These are phyloP conservation scores for Babjeviella inositovora DNA, from an alignment of 805 yeast genomes.

Conservation along the genomic window DNA sequence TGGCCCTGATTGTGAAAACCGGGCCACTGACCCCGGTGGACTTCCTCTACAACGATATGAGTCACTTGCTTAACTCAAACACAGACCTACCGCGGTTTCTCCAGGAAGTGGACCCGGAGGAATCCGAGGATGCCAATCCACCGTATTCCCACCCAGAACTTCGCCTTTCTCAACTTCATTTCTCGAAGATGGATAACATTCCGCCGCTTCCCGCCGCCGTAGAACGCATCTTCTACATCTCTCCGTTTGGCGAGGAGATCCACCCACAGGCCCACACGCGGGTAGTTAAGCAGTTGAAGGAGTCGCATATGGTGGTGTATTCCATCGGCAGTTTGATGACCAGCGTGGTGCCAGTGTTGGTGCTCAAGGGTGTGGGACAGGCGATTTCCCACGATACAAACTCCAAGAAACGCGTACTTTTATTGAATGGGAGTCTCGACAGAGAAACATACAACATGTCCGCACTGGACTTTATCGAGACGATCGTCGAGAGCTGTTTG, in stretches of 20 bases:
- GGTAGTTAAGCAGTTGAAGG: constrained; percentile 31
- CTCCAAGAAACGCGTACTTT: constrained; percentile 31
- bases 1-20: too few relatives aligned
- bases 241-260: constrained; percentile 79
- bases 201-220: constrained; percentile 74
- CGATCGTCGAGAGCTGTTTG: constrained; percentile 42
- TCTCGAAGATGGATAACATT: constrained; percentile 37
- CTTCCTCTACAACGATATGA: too few relatives aligned
- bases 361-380: constrained; percentile 57
- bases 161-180: constrained; percentile 57
- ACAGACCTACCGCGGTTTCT: constrained; percentile 1
- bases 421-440: constrained; percentile 63
- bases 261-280: constrained; percentile 57
- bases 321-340: constrained; percentile 88
- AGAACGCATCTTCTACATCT: constrained; percentile 58
- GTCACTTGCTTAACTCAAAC: too few relatives aligned
- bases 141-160: constrained; percentile 71
- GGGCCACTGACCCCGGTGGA: too few relatives aligned
- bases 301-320: constrained; percentile 43
- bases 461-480: constrained; percentile 40
- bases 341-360: constrained; percentile 64
- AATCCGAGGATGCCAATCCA: constrained; percentile 42
- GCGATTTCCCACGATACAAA: constrained; percentile 22
- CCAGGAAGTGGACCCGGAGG: constrained; percentile 5
- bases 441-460: constrained; percentile 64